Base-by-base conservation (phyloP, 805 yeast species). In the Yamadazyma nakazawae region DNA sequence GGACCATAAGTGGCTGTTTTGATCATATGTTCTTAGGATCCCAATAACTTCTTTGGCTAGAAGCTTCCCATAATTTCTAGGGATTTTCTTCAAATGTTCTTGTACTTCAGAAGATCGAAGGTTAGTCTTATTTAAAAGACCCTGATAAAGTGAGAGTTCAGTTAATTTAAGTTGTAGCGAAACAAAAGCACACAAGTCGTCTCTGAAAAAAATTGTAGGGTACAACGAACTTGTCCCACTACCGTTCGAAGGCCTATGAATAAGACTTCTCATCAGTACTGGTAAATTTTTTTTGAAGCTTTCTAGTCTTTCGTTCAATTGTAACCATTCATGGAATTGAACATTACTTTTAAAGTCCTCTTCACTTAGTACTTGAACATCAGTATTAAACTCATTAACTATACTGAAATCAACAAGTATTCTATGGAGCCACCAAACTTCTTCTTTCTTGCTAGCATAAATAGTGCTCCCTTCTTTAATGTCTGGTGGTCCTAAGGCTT, bases 11-110 rank as follows among this genome's bases (percentile, higher is more conserved):
- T 50, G 46, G 32, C 57, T 34, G 48, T 66, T 69, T 12, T 56
- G 45, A 32, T 69, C 72, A 45, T 70, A 71, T 2, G 74, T 66
- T 43, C 59, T 60, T 53, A 70, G 49, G 26, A 70, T 68, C 2
- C 75, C 76, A 32, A 70, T 58, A 7, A 68, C 57, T 31, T 70
- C 74, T 45, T 59, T 60, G 17, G 74, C 66, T 16, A 66, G 39
- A 14, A 58, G 55, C 28, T 60, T 59, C 8, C 54, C 48, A 45
- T 59, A 63, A 26, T 61, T 56, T 2, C 55, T 43, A 1, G 70
- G 63, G 48, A 58, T 63, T 31, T 56, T 55, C 2, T 49, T 51
- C 11, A 58, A 40, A 25, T 66, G 63, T 12, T 49, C 54, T 39
- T 54, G 52, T 1, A 59, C 60, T 21, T 40, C 42, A 2, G 50